Evolutionary conservation across 2,329 filamentous ascomycete species (phyloP), one percentile per base, ranked within the genome.

Genomic region (Fusarium globosum): DNA sequence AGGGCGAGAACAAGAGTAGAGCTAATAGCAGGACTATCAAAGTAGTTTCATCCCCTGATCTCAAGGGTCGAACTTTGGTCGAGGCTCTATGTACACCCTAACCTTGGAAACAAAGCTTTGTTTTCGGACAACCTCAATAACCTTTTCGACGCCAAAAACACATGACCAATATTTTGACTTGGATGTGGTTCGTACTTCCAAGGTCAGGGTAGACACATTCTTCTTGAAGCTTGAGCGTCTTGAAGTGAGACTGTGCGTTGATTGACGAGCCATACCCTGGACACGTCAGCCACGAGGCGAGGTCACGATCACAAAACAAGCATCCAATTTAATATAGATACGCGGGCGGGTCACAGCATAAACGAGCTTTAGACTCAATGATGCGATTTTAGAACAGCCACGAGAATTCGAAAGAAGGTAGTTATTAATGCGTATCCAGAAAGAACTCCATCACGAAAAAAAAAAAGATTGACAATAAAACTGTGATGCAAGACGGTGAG

Each of bases 251-350:
- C 61, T 53, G 26, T 49, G 35, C 36, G 14, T 36, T 26, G 16
- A 14, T 28, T 41, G 35, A 62, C 42, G 62, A 43, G 55, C 59
- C 9, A 65, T 69, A 69, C 67, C 67, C 67, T 39, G 41, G 42
- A 58, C 59, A 45, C 30, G 41, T 30, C 41, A 52, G 38, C 57
- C 65, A 49, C 43, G 53, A 70, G 61, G 66, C 62, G 36, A 53
- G 48, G 63, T 64, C 57, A 63, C 65, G 38, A 69, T 69, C 48
- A 38, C 30, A 45, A 38, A 68, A 62, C 51, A 43, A 67, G 41
- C 65, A 49, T 36, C 23, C 21, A 33, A 21, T 20, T 18, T 43
- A 56, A 30, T 33, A 43, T 35, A 59, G 42, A 51, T 51, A 59
- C 20, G 52, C 52, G 52, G 36, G 52, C 38, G 52, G 52, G 56